Conservation (phyloP, 805 yeast species). For the Brettanomyces naardenensis region DNA sequence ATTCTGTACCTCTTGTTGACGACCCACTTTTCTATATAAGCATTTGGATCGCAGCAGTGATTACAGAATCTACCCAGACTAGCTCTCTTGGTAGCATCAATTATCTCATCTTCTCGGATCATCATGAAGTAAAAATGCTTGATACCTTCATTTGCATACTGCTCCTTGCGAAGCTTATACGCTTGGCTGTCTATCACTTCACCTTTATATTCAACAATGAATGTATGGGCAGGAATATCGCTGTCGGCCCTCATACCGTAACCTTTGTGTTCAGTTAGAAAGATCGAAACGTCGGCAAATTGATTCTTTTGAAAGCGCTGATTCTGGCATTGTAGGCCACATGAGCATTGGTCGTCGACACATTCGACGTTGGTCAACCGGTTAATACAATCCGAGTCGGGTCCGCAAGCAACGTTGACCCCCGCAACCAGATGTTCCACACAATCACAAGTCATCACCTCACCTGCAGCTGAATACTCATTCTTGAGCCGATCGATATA, state of each 20-base stretch:
- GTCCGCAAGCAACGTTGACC: conserved; percentile 67
- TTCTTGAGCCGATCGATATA: conserved; percentile 62
- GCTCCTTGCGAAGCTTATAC: conserved; percentile 68
- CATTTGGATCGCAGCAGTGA: conserved; percentile 93
- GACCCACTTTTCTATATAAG: conserved; percentile 95
- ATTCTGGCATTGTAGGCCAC: conserved; percentile 77
- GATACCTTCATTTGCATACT: conserved; percentile 59
- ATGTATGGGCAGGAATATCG: conserved; percentile 51
- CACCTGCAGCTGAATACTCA: conserved; percentile 55
- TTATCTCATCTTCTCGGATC: conserved; percentile 87
- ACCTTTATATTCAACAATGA: conserved; percentile 88
- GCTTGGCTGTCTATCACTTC: conserved; percentile 79
- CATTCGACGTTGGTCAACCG: conserved; percentile 91
- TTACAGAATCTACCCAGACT: conserved; percentile 86
- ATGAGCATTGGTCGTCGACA: conserved; percentile 56
- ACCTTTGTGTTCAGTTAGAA: conserved; percentile 79
- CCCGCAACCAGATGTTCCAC: conserved; percentile 34
- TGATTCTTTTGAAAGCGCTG: conserved; percentile 78
- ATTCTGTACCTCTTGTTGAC: conserved; percentile 83
- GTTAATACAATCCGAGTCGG: conserved; percentile 84
- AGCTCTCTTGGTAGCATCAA: conserved; percentile 90
- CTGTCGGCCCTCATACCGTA: conserved; percentile 75
- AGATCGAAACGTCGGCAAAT: conserved; percentile 73
- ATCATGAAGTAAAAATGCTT: conserved; percentile 93
- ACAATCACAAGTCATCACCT: conserved; percentile 90